These are phyloP conservation scores for Ophiognomonia clavigignenti-juglandacearum DNA, from an alignment of 2,329 filamentous ascomycete genomes.

Conservation along the genomic window DNA sequence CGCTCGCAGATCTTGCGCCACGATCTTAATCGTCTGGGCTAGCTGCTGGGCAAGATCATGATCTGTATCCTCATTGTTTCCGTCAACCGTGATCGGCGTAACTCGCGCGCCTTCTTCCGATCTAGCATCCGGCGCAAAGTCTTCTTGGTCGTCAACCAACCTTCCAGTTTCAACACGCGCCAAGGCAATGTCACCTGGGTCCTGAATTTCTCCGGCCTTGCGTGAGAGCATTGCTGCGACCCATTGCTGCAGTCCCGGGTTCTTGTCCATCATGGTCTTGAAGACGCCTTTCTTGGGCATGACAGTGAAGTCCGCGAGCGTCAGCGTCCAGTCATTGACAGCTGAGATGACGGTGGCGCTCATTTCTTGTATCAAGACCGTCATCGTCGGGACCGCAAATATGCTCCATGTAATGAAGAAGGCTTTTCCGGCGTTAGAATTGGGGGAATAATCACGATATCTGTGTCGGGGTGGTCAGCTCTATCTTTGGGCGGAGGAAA, in stretches of 20 bases:
- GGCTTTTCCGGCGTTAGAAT: conserved; percentile 69
- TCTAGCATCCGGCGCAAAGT: not conserved
- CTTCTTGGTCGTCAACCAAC: not conserved
- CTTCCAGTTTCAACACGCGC: no score
- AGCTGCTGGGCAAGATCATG: conserved; percentile 60
- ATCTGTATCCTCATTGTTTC: not conserved
- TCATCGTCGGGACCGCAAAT: conserved; percentile 81
- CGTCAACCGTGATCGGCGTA: not conserved
- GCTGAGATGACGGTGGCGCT: conserved; percentile 74
- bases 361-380: conserved; percentile 76
- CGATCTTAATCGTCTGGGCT: conserved; percentile 63
- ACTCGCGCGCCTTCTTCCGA: not conserved
- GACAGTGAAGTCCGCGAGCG: conserved; percentile 55
- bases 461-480: not conserved
- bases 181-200: not conserved
- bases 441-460: conserved; percentile 65
- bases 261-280: conserved; percentile 10
- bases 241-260: not conserved
- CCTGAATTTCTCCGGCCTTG: not conserved
- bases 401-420: conserved; percentile 92
- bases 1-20: conserved; percentile 59
- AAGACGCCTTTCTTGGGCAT: conserved; percentile 35
- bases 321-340: conserved; percentile 49
- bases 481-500: no score
- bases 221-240: not conserved